Conservation (phyloP, 345 rosid species). For the Conringia planisiliqua region DNA sequence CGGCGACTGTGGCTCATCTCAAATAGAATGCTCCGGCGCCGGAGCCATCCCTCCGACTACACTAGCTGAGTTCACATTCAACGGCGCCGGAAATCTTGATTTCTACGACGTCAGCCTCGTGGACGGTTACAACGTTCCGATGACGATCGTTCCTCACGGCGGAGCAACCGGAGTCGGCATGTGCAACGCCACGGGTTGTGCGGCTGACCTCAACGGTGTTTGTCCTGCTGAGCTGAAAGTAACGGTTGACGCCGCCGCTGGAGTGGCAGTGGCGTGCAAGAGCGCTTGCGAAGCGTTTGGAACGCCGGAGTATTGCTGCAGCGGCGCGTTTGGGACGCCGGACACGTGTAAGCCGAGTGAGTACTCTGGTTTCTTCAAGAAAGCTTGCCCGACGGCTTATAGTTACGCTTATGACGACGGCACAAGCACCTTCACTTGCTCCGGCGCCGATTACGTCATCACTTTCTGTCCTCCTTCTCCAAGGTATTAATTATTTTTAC, state of each 20-base stretch:
- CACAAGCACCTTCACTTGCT: constrained; percentile 57
- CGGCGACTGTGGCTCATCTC: constrained; percentile 53
- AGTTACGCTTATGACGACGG: constrained; percentile 63
- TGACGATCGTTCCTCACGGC: constrained; percentile 39
- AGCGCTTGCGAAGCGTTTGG: constrained; percentile 60
- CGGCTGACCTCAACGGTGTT: constrained; percentile 38
- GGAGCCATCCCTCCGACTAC: constrained; percentile 55
- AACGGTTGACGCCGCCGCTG: neutral
- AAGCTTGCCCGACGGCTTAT: constrained; percentile 49
- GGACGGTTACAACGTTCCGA: constrained; percentile 62
- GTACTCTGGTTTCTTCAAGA: constrained; percentile 50
- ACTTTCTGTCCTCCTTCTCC: constrained; percentile 44
- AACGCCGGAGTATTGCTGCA: constrained; percentile 53
- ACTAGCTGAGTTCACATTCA: constrained; percentile 53
- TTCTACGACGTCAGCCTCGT: constrained; percentile 68
- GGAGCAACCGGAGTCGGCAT: constrained; percentile 35
- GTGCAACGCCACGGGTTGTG: constrained; percentile 47
- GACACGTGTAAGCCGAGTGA: constrained; percentile 44
- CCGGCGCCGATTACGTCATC: constrained; percentile 43
- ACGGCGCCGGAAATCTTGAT: constrained; percentile 42
- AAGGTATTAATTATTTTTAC: constrained; percentile 26
- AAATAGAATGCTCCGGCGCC: constrained; percentile 45
- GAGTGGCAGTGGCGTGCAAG: constrained; percentile 43
- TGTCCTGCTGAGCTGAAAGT: constrained; percentile 53
- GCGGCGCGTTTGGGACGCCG: constrained; percentile 47